Base-by-base conservation (phyloP, 768 basidiomycete species). In the Lentinula lateritia region DNA sequence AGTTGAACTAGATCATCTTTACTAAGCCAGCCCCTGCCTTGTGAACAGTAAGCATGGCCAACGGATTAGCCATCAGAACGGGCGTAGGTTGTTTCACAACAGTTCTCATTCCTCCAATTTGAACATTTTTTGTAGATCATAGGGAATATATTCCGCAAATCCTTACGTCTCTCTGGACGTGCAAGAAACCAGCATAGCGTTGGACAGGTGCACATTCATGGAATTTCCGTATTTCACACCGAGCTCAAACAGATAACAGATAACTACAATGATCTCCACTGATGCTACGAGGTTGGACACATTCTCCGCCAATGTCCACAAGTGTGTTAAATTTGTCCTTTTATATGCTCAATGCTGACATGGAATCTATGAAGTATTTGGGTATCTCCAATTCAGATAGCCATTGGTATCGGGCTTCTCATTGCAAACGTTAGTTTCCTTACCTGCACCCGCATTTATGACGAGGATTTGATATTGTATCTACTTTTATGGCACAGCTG, bases 241-340 rank as follows among this genome's bases (percentile, higher is more conserved):
- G 15, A 20, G 42, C 18, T 43, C 10, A 45, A 1, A 9, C 50
- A 34, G 41, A 56, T 20, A 2, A 28, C 15, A 87, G 67, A 84
- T 89, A 53, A 88, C 83, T 9, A 90, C 87, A 0, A 82, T 90
- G 76, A 86, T 90, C 6, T 84, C 85, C 1, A 79, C 83, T 12
- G 89, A 91, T 66, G 73, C 85, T 0, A 78, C 80, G 5, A 79
- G 83, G 50, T 68, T 88, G 23, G 87, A 87, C 62, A 64, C 73
- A 15, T 77, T 82, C 66, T 70, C 74, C n/a, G 75, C 68, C 6
- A 79, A 58, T 20, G 52, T 48, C 2, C 63, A 64, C 41, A 45
- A 56, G 63, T 64, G 23, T 12, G 63, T 61, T 32, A 39, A 12
- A 8, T 2, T 46, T n/a, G 12, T 28, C 38, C 12, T 42, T 15